phyloP scores from a whole-genome alignment of 2,329 filamentous ascomycete species.

The Lizonia empirigonia region DNA sequence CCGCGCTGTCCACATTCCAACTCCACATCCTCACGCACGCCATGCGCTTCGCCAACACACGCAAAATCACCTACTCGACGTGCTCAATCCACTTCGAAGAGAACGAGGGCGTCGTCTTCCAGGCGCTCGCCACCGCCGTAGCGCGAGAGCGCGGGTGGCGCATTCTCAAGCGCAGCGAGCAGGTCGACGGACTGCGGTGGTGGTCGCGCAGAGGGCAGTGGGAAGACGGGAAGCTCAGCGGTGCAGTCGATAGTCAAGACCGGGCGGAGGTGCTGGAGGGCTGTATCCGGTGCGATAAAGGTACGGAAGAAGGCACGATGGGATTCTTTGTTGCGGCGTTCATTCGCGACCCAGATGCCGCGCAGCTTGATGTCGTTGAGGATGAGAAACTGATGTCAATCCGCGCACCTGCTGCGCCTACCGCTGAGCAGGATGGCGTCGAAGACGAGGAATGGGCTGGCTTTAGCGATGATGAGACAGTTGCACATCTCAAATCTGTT shows the following conservation, averaged over 20 bases:
- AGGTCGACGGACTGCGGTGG: slow-evolving; percentile 74
- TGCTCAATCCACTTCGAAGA: slow-evolving; percentile 88
- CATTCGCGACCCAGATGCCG: slow-evolving; percentile 59
- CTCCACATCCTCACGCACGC: slow-evolving; percentile 82
- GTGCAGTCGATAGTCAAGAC: slow-evolving; percentile 53
- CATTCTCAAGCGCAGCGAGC: slow-evolving; percentile 71
- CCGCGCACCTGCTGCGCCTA: background rate
- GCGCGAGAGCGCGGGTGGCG: slow-evolving; percentile 75
- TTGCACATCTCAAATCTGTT: slow-evolving; percentile 6
- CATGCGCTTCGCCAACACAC: slow-evolving; percentile 71
- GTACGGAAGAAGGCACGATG: slow-evolving; percentile 82
- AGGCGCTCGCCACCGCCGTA: slow-evolving; percentile 69
- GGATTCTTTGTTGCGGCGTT: slow-evolving; percentile 96
- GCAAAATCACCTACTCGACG: slow-evolving; percentile 86
- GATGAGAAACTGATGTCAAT: background rate
- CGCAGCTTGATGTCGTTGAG: background rate
- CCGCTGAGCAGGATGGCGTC: slow-evolving; percentile 17
- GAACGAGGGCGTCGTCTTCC: slow-evolving; percentile 83
- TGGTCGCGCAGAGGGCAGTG: slow-evolving; percentile 69
- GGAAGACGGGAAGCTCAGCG: slow-evolving; percentile 48
- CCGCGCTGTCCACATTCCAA: slow-evolving; percentile 80
- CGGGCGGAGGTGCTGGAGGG: slow-evolving; percentile 63
- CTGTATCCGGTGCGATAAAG: slow-evolving; percentile 82
- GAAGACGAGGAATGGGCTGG: slow-evolving; percentile 52
- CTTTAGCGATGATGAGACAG: slow-evolving; percentile 47